A percentile compares a stretch with the other conserved stretches of the same genome.
Conservation (phyloP, 495 filamentous ascomycete species). For the Immersiella caudata region DNA sequence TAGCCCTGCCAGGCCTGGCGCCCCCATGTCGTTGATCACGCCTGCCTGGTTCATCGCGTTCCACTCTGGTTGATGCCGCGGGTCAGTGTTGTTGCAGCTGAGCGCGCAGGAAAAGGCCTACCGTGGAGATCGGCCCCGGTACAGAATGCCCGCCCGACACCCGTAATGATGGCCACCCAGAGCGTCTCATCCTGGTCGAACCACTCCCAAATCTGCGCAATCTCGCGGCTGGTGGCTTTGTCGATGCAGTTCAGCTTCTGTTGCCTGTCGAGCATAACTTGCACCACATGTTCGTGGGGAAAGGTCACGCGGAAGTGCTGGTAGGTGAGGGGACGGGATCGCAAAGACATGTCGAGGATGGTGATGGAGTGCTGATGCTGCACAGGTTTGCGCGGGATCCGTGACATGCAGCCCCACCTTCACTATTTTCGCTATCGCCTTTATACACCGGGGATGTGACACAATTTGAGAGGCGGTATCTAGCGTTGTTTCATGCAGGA, state of each 20-base stretch:
- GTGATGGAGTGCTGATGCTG: neutral
- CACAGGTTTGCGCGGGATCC: neutral
- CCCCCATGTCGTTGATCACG: slow-evolving; percentile 46
- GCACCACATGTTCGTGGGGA: slow-evolving; percentile 31
- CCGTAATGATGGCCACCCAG: slow-evolving; percentile 56
- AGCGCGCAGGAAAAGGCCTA: slow-evolving; percentile 1
- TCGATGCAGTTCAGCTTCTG: slow-evolving; percentile 54
- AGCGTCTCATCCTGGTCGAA: slow-evolving; percentile 52
- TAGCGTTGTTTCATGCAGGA: neutral
- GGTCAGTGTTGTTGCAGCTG: neutral
- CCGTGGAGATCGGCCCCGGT: slow-evolving; percentile 62
- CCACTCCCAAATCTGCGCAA: slow-evolving; percentile 49
- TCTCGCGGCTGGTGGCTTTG: slow-evolving; percentile 46
- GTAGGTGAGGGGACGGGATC: slow-evolving; percentile 9
- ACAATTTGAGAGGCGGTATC: neutral
- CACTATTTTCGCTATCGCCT: neutral
- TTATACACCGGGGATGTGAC: neutral
- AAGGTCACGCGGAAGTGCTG: slow-evolving; percentile 27
- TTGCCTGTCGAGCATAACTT: slow-evolving; percentile 48
- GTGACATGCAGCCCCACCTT: slow-evolving; percentile 1
- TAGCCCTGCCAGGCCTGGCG: slow-evolving; percentile 58
- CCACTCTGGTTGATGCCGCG: slow-evolving; percentile 19
- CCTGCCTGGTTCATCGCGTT: slow-evolving; percentile 25
- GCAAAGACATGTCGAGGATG: slow-evolving; percentile 13
- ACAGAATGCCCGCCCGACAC: slow-evolving; percentile 57